These are phyloP conservation scores for Bromus sterilis DNA, from an alignment of 176 grass and related monocot species.

Conservation along the genomic window DNA sequence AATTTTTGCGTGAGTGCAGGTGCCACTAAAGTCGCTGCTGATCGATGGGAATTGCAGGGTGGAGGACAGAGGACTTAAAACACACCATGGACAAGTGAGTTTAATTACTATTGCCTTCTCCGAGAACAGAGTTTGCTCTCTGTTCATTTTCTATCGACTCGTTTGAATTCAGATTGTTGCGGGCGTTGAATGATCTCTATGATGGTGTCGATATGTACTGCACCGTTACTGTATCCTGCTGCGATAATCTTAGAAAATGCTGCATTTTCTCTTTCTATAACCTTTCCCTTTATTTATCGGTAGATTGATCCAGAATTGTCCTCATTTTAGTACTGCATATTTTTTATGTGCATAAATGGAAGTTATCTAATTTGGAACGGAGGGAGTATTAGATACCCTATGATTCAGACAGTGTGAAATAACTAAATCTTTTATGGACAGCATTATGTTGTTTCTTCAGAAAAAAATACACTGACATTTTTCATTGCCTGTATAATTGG, in stretches of 20 bases:
- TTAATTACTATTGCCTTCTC: background rate
- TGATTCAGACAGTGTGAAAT: background rate
- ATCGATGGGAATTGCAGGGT: conserved; percentile 94
- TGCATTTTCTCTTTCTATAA: background rate
- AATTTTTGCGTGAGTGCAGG: conserved; percentile 33
- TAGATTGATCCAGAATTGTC: background rate
- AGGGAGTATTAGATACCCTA: background rate
- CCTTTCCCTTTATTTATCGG: background rate
- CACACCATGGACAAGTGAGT: conserved; percentile 86
- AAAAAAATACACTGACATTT: background rate
- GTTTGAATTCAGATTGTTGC: background rate
- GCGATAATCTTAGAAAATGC: background rate
- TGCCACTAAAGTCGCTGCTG: conserved; percentile 52
- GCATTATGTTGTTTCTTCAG: background rate
- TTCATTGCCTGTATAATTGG: background rate
- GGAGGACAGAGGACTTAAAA: no score
- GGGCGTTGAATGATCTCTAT: background rate
- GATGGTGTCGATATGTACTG: background rate
- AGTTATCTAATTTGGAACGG: no score
- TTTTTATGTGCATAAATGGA: no score
- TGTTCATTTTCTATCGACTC: no score
- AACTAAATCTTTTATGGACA: background rate
- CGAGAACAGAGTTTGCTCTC: background rate
- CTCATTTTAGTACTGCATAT: no score
- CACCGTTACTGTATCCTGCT: background rate